phyloP scores from a whole-genome alignment of 2,329 filamentous ascomycete genomes.

The Alternaria gaisen region DNA sequence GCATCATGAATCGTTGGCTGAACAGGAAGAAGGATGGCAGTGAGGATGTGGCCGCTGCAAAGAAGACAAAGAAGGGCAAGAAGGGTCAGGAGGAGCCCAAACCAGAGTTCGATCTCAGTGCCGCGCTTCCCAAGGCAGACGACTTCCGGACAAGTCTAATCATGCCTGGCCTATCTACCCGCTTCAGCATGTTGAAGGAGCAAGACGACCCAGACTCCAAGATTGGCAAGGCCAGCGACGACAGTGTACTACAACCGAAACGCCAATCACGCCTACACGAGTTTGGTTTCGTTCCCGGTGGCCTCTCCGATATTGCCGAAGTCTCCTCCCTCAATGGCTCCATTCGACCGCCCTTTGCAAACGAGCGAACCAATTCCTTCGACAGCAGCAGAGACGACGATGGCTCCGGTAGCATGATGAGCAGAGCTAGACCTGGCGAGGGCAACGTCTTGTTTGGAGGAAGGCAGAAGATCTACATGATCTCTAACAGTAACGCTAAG shows the following conservation, averaged over 20 bases:
- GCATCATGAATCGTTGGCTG: slow-evolving; percentile 78
- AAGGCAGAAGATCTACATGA: slow-evolving; percentile 93
- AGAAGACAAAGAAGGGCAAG: slow-evolving; percentile 58
- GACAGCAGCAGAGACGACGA: slow-evolving; percentile 71
- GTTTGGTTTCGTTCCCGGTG: slow-evolving; percentile 68
- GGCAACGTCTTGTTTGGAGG: slow-evolving; percentile 95
- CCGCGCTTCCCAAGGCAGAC: slow-evolving; percentile 80
- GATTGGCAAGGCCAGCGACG: slow-evolving; percentile 92
- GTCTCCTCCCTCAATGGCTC: slow-evolving; percentile 74
- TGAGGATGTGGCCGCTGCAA: slow-evolving; percentile 39
- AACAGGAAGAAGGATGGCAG: slow-evolving; percentile 70
- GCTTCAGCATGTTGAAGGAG: slow-evolving; percentile 96
- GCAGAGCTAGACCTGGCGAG: slow-evolving; percentile 79
- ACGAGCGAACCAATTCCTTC: slow-evolving; percentile 71
- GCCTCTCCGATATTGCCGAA: slow-evolving; percentile 86
- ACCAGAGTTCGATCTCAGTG: slow-evolving; percentile 74
- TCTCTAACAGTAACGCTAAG: slow-evolving; percentile 64
- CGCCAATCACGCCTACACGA: slow-evolving; percentile 80
- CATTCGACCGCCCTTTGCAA: slow-evolving; percentile 67
- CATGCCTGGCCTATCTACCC: slow-evolving; percentile 92
- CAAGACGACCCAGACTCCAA: slow-evolving; percentile 91
- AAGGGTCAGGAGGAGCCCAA: slow-evolving; percentile 65
- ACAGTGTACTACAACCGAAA: slow-evolving; percentile 87
- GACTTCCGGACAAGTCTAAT: slow-evolving; percentile 95
- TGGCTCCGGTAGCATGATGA: slow-evolving; percentile 82